phyloP scores from a whole-genome alignment of 306 rosid genomes.

The Cyclanthera cordifolia region DNA sequence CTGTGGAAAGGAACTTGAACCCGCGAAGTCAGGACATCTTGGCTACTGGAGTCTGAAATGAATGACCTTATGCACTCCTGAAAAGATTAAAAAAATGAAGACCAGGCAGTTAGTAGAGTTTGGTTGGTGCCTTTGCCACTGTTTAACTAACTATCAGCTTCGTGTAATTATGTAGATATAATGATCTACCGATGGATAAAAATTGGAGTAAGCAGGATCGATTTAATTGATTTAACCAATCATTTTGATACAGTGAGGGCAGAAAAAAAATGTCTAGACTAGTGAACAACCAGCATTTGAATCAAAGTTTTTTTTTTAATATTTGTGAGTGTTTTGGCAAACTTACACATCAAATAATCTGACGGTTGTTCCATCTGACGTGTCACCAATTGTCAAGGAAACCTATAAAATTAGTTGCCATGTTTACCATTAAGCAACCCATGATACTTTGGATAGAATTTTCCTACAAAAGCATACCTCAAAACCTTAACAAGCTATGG shows the following conservation, averaged over 20 bases:
- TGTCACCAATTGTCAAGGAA: no score
- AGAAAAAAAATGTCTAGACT: background rate
- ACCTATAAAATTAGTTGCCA: no score
- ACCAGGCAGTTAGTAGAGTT: no score
- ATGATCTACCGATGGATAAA: background rate
- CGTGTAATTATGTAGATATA: background rate
- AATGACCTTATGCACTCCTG: no score
- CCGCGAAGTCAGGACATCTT: no score
- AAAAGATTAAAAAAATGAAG: no score
- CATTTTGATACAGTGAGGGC: background rate
- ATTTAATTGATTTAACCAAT: background rate
- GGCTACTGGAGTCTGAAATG: no score
- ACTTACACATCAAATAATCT: no score
- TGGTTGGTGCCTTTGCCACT: background rate
- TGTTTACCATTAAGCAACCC: no score
- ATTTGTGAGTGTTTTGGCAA: no score
- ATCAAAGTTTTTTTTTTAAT: background rate
- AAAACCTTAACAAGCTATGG: slow-evolving; percentile 54
- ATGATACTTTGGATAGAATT: background rate
- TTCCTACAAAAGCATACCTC: slow-evolving; percentile 43
- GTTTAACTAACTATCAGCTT: background rate
- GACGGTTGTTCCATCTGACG: no score
- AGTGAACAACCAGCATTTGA: background rate
- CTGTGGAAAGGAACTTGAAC: no score
- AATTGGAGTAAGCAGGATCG: background rate